Evolutionary conservation across 345 rosid genomes (phyloP).

Genomic region (Citrus reticulata): DNA sequence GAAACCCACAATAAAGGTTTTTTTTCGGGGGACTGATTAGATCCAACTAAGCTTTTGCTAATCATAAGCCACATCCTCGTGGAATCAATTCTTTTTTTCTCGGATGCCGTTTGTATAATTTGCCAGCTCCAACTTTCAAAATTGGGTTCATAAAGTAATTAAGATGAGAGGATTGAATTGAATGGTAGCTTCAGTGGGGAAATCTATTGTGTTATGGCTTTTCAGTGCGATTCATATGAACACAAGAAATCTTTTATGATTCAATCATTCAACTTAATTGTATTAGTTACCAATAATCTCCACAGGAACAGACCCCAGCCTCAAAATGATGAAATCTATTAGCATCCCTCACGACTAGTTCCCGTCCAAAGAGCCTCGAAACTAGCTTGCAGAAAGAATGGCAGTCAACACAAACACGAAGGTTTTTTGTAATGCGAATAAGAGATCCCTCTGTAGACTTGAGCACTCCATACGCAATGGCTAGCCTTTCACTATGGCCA

Average conservation of each 20-base stretch:
- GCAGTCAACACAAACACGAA: constrained; percentile 80
- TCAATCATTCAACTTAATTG: neutral
- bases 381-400: constrained; percentile 78
- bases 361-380: constrained; percentile 46
- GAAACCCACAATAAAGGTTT: neutral
- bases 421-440: constrained; percentile 68
- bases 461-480: constrained; percentile 66
- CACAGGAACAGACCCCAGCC: constrained; percentile 79
- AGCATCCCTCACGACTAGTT: constrained; percentile 76
- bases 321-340: constrained; percentile 84
- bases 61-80: too few species aligned
- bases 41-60: neutral
- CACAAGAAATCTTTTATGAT: neutral
- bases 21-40: neutral
- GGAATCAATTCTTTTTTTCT: neutral
- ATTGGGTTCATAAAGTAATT: neutral
- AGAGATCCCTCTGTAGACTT: constrained; percentile 36
- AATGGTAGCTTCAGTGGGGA: neutral
- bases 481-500: constrained; percentile 83
- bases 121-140: neutral
- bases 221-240: neutral
- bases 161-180: neutral
- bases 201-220: neutral
- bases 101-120: neutral
- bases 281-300: constrained; percentile 63